Evolutionary conservation across 2,329 filamentous ascomycete species (phyloP), one percentile per base, ranked within the genome.

Genomic region (Leptographium flavum): DNA sequence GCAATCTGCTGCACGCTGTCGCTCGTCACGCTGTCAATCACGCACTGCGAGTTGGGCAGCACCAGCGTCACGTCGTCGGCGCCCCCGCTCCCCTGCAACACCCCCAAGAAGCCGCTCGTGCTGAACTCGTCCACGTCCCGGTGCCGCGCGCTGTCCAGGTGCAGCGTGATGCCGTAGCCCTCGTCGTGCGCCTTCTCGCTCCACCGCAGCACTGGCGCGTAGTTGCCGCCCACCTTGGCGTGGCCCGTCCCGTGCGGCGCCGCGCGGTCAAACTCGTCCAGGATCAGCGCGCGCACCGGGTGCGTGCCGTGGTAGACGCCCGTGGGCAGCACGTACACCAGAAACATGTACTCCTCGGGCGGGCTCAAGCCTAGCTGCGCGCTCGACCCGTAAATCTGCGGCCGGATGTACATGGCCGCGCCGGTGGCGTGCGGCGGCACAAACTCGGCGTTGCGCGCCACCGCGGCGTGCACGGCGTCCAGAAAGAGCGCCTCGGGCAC

Each of bases 171-270:
- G n/a, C 86, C 88, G 58, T 76, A 96, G 28, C 90, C 90, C 48
- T 86, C 75, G 17, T 70, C 67, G 47, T 81, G 70, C 1, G 92
- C 90, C 57, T 75, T 81, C 55, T 94, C 87, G 58, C 85, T 93
- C 73, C 86, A 87, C 46, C 83, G 73, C 56, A 96, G 65, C 5
- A 96, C 90, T 3, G 90, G 90, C 10, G 88, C 90, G 59, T 96
- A 96, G 66, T 96, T 96, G 14, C 90, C 92, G 23, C 92, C 90
- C 3, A 96, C 74, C 66, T 96, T 96, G n/a, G 87, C 90, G 50
- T 78, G 81, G 0, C 90, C 90, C 0, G 85, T 93, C 1, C 90
- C 90, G 55, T 87, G 78, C 1, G 92, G 90, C n/a, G 90, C 90
- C 0, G 88, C 77, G 27, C 90, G 84, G 62, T 96, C 90, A 59